Conservation (phyloP, 306 rosid genomes). For the Rosa chinensis region DNA sequence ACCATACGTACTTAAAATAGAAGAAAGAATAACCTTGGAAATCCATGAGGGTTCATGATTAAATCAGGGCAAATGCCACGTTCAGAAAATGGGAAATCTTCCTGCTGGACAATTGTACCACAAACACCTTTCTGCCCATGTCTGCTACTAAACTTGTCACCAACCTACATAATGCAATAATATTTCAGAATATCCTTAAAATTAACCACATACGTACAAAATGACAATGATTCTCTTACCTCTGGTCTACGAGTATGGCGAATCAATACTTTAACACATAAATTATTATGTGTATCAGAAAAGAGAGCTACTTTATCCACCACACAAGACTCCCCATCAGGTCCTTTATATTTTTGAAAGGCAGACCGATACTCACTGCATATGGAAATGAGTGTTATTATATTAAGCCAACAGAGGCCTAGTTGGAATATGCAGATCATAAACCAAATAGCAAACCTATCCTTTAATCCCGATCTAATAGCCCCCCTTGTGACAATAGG, state of each 20-base stretch:
- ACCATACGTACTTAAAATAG: not conserved
- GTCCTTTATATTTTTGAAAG: constrained; percentile 52
- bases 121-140: constrained; percentile 99
- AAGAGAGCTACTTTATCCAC: constrained; percentile 83
- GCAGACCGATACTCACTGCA: constrained; percentile 55
- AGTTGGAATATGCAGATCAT: not conserved
- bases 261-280: constrained; percentile 64
- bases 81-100: constrained; percentile 95
- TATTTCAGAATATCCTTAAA: not conserved
- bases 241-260: constrained; percentile 98
- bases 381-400: constrained; percentile 26
- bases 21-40: constrained; percentile 66
- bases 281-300: constrained; percentile 65
- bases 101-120: constrained; percentile 93
- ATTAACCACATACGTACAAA: not conserved
- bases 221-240: constrained; percentile 45
- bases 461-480: constrained; percentile 40
- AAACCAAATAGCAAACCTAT: constrained; percentile 42
- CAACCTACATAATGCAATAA: constrained; percentile 53
- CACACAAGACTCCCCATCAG: constrained; percentile 76
- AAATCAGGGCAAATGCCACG: constrained; percentile 97
- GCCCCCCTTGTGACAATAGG: constrained; percentile 49
- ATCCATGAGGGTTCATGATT: constrained; percentile 98
- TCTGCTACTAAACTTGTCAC: constrained; percentile 98
- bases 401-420: constrained; percentile 1